Base-by-base conservation (phyloP, 805 yeast genomes). In the Monosporozyma aquatica region DNA sequence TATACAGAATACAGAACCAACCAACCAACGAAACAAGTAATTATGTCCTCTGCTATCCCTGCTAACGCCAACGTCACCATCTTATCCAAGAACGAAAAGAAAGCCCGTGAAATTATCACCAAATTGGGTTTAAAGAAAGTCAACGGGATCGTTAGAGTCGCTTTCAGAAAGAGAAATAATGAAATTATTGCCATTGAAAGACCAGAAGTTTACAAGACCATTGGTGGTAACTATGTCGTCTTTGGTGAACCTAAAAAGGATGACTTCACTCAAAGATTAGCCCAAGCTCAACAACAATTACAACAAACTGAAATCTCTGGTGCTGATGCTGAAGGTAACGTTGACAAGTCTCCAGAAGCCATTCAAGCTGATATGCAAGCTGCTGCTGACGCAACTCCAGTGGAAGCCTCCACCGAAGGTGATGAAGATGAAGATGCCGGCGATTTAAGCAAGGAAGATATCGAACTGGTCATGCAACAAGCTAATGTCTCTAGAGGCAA, bases 191-290 rank as follows among this genome's bases (percentile, higher is more conserved):
- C 92, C 64, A 85, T 90, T 71, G 92, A 86, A 67, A 67, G 70
- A 55, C 98, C 98, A 68, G 97, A 87, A 58, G 97, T 92, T 48
- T 90, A 74, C 95, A 86, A 76, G 71, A 81, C 96, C 50, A 83
- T 94, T 63, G 74, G 78, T 49, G 96, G 97, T 65, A 82, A 95
- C 57, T 92, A 84, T 76, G 81, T 90, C 59, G 97, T 90, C 55
- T 89, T 90, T 61, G 98, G 98, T 72, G 97, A 89, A 72, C 95
- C 96, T 65, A 85, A 87, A 77, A 83, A 85, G 56, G 97, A 90
- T 69, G 95, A 90, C 74, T 72, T 87, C 69, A 79, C 81, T 71
- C 80, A 85, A 70, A 81, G 87, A 75, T 75, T 84, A 69, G 84
- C 81, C 66, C 84, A 84, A 62, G 85, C 85, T 53, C 84, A 80